These are phyloP conservation scores for Cenchrus purpureus DNA, from an alignment of 176 grass and related monocot species.

Conservation along the genomic window DNA sequence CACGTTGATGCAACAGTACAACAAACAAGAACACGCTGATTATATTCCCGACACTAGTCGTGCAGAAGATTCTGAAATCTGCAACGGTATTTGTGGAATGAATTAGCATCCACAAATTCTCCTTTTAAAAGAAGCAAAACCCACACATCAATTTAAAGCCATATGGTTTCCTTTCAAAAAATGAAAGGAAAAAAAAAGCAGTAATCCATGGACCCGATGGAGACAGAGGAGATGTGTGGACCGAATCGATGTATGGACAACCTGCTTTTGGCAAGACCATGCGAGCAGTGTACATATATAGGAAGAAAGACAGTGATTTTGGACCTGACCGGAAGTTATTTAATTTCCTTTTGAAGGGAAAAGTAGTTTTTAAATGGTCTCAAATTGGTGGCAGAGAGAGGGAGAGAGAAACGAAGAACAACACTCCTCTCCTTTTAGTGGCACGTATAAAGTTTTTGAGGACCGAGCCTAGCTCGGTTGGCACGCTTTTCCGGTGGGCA, in stretches of 20 bases:
- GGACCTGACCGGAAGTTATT: not conserved
- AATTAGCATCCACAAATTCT: not conserved
- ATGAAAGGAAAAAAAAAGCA: not conserved
- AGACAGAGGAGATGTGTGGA: not conserved
- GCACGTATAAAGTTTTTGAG: too few relatives aligned
- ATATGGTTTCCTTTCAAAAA: conserved; percentile 1
- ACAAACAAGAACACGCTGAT: not conserved
- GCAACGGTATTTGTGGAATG: not conserved
- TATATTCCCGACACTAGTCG: not conserved
- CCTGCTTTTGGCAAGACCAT: too few relatives aligned
- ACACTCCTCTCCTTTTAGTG: not conserved
- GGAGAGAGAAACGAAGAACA: not conserved
- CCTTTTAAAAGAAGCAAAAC: not conserved
- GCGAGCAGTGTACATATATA: not conserved
- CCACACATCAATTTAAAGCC: not conserved
- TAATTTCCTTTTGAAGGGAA: not conserved
- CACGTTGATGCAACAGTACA: not conserved
- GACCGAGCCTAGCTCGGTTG: too few relatives aligned
- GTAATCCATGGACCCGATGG: not conserved
- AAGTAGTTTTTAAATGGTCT: not conserved
- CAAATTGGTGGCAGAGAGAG: not conserved
- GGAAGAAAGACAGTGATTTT: not conserved
- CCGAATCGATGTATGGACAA: too few relatives aligned
- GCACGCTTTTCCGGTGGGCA: too few relatives aligned
- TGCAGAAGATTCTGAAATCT: not conserved